Conservation (phyloP, 202 grass and related monocot species). For the Schoenoplectus tabernaemontani region DNA sequence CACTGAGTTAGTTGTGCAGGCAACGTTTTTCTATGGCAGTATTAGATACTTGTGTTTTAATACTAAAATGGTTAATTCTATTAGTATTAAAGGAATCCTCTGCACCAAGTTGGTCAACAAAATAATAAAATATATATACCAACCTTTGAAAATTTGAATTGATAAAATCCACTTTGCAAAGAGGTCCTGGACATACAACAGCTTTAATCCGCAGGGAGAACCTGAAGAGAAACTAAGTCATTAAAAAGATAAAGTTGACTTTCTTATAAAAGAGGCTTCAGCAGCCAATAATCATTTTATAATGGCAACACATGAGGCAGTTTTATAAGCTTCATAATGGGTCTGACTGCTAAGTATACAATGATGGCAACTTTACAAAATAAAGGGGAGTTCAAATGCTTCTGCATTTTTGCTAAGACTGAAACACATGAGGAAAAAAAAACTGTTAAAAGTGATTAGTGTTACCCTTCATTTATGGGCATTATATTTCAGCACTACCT, state of each 20-base stretch:
- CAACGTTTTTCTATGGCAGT: background rate
- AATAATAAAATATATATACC: background rate
- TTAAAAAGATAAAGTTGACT: background rate
- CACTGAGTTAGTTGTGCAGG: background rate
- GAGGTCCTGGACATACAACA: background rate
- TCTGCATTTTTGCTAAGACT: background rate
- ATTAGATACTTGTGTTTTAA: background rate
- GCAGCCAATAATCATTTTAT: background rate
- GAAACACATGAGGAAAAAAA: background rate
- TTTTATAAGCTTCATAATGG: background rate
- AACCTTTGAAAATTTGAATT: slow-evolving; percentile 13
- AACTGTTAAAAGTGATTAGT: background rate
- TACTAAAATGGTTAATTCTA: background rate
- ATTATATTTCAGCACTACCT: background rate
- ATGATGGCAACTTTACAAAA: background rate
- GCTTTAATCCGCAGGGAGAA: background rate
- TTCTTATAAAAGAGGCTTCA: background rate
- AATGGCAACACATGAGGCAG: background rate
- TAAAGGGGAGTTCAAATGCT: background rate
- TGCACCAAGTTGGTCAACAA: background rate
- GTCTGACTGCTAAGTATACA: background rate
- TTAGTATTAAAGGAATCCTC: background rate
- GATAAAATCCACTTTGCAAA: background rate
- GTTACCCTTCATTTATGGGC: background rate
- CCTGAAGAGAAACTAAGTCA: background rate